Conservation (phyloP, 495 filamentous ascomycete species). For the Antarctomyces pellizariae region DNA sequence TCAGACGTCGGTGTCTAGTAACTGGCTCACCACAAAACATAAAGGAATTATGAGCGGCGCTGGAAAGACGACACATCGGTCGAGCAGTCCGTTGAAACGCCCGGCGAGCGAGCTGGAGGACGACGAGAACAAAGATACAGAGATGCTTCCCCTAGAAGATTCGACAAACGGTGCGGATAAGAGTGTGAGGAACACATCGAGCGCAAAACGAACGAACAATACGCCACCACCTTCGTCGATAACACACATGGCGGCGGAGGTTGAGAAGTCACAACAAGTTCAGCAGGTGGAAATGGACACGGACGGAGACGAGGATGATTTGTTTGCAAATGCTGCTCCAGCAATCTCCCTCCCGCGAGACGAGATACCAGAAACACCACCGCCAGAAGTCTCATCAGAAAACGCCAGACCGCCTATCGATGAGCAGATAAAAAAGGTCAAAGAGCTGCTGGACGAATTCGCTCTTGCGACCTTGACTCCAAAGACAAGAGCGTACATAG, state of each 20-base stretch:
- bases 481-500: slow-evolving; percentile 49
- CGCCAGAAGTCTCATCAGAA: slow-evolving; percentile 1
- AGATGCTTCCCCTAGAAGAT: slow-evolving; percentile 12
- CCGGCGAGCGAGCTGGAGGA: slow-evolving; percentile 29
- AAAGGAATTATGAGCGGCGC: slow-evolving; percentile 29
- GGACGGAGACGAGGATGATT: slow-evolving; percentile 3
- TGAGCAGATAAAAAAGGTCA: slow-evolving; percentile 53
- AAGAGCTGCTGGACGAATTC: slow-evolving; percentile 31
- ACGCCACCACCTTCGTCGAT: no score
- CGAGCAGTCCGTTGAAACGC: slow-evolving; percentile 30
- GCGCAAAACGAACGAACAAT: background rate
- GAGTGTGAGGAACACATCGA: background rate
- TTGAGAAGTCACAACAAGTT: slow-evolving; percentile 1
- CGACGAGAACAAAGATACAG: slow-evolving; percentile 27
- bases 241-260: slow-evolving; percentile 1
- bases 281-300: slow-evolving; percentile 2
- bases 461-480: slow-evolving; percentile 30
- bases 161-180: background rate
- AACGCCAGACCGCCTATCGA: slow-evolving; percentile 32
- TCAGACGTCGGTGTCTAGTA: slow-evolving; percentile 19
- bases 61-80: slow-evolving; percentile 23
- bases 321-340: background rate
- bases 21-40: slow-evolving; percentile 18
- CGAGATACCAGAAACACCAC: background rate
- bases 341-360: background rate